Evolutionary conservation across 2,329 filamentous ascomycete species (phyloP), one percentile per base, ranked within the genome.

Genomic region (Aspergillus puulaauensis): DNA sequence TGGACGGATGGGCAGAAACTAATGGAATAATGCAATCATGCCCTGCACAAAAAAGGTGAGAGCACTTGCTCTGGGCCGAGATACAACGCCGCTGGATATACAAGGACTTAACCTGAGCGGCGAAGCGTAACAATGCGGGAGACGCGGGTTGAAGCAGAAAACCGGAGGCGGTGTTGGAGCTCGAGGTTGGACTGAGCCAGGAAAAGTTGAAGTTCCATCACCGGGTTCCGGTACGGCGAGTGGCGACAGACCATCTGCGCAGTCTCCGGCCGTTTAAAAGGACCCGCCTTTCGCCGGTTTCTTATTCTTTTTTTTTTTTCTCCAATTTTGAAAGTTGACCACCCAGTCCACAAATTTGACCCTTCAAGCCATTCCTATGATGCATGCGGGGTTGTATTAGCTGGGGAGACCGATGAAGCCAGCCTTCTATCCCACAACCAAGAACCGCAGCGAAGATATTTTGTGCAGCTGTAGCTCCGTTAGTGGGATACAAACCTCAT

Each of bases 341-440:
- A 81, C 81, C 78, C 75, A 77, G 58, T 76, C 74, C 72, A 74
- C 72, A 73, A 80, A 85, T 85, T 86, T 86, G 84, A 83, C 83
- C 78, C 77, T 73, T 71, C 79, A 79, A 72, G 73, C 79, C 61
- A 61, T 60, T 64, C 61, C 68, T 71, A 69, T 54, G 68, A 78
- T 82, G 81, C 78, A 78, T 80, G 78, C 73, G 73, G 80, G 79
- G 85, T 85, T 88, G 85, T 77, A 80, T 75, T 78, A 78, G 73
- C 75, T 78, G 78, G 79, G 79, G 69, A 81, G 78, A 81, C 70
- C 58, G 71, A 77, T 59, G 72, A 71, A 69, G 68, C 59, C 52
- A 61, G 56, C 64, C 66, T 70, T 72, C 70, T 66, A 60, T 75
- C 78, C 74, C 75, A 73, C 75, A 68, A 71, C 75, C 76, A 81